Base-by-base conservation (phyloP, 441 rosid species). In the Francoa sonchifolia region DNA sequence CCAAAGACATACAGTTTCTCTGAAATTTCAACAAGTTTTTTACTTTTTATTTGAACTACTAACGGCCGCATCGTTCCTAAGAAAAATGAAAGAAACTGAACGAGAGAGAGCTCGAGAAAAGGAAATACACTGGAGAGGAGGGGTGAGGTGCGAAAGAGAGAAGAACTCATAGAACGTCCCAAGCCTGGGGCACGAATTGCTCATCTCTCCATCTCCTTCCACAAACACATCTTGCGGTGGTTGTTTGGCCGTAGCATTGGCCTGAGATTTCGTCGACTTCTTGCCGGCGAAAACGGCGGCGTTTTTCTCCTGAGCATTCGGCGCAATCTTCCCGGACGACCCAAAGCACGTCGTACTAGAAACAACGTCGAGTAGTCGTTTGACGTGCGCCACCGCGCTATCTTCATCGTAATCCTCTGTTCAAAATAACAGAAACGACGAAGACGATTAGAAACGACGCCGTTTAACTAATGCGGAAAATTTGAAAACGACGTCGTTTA, bases 381-480 rank as follows among this genome's bases (percentile, higher is more conserved):
- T 80, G 35, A 77, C 52, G 65, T 77, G 86, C 19, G 70, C 62
- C 38, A 72, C 52, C 37, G 78, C 76, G 42, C 42, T 61, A 21
- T 69, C 80, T 54, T 80, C 76, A 6, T 71, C 67, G 41, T 76
- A 80, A 26, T 77, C 82, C 78, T 80, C 85, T 79, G 68, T n/a
- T n/a, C 50, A n/a, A 53, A 19, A 28, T 25, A 43, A 19, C 9
- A 11, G 22, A n/a, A n/a, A n/a, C n/a, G n/a, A n/a, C n/a, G n/a
- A n/a, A n/a, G n/a, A n/a, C n/a, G n/a, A n/a, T n/a, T 2, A 9
- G 1, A 10, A 1, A 16, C 11, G 1, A n/a, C n/a, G n/a, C n/a
- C n/a, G n/a, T n/a, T 12, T n/a, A n/a, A n/a, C n/a, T n/a, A n/a
- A n/a, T n/a, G n/a, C n/a, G n/a, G n/a, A n/a, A n/a, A n/a, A n/a